Conservation (phyloP, 805 yeast species). For the Kuraishia ogatae region DNA sequence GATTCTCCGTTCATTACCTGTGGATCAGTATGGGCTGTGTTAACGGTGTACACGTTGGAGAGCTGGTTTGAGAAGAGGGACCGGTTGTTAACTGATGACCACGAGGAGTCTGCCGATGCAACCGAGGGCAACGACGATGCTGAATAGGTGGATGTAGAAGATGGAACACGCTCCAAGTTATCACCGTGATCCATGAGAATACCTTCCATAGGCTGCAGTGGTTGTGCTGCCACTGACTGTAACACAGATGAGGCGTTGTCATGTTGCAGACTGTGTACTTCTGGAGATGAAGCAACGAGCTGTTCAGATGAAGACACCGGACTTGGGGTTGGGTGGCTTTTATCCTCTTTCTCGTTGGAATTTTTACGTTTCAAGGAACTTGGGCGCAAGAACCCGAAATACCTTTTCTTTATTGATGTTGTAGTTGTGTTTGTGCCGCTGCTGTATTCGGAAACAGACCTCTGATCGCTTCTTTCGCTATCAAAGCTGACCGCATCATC, state of each 20-base stretch:
- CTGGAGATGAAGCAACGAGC: neutral
- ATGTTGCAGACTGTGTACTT: neutral
- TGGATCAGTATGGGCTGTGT: neutral
- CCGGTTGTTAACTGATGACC: neutral
- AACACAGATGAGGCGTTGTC: neutral
- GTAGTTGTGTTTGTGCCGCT: neutral
- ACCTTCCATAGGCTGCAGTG: neutral
- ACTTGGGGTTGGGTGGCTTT: neutral
- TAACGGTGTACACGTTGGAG: neutral
- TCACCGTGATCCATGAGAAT: neutral
- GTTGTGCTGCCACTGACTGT: neutral
- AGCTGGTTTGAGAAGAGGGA: neutral
- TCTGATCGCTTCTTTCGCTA: neutral
- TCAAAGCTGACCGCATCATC: conserved; percentile 1
- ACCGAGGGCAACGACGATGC: neutral
- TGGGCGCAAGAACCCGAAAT: conserved; percentile 1
- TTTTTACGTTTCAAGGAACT: neutral
- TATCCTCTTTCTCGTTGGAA: neutral
- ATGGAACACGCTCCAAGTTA: neutral
- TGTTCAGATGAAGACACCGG: neutral
- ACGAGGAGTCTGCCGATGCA: neutral
- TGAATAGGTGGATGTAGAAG: neutral
- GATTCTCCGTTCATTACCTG: neutral
- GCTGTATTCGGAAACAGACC: neutral
- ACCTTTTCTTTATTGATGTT: neutral